A percentile compares a stretch with the other conserved stretches of the same genome.
These are phyloP conservation scores for Paecilomyces fulvus DNA, from an alignment of 2,329 filamentous ascomycete genomes.

Conservation along the genomic window DNA sequence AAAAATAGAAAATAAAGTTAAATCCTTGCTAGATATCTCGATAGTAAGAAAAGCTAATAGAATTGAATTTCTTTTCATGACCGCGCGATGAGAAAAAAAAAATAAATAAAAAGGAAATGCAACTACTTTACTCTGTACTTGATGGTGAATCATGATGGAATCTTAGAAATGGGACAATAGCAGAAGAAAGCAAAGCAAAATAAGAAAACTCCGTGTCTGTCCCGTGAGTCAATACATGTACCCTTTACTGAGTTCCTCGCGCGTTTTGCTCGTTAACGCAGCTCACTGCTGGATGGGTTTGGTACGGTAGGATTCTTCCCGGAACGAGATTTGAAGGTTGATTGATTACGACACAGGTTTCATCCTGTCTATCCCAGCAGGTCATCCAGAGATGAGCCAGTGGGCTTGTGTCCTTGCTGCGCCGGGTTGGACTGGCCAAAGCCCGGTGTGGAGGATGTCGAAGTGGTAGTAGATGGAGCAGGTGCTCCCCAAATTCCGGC, in stretches of 20 bases:
- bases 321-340: not conserved
- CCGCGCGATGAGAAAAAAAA: not conserved
- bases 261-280: not conserved
- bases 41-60: not conserved
- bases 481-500: conserved; percentile 87
- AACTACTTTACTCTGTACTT: not conserved
- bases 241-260: not conserved
- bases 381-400: conserved; percentile 33
- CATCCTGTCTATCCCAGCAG: conserved; percentile 25
- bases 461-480: conserved; percentile 45
- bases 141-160: not conserved
- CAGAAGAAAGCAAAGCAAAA: conserved; percentile 2
- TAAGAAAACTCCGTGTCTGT: not conserved
- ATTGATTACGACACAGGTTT: not conserved
- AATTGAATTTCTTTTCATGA: not conserved
- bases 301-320: not conserved
- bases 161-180: not conserved
- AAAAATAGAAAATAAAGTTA: not conserved
- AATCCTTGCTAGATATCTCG: not conserved
- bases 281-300: not conserved
- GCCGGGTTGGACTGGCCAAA: conserved; percentile 11
- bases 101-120: not conserved
- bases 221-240: not conserved
- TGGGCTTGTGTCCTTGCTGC: conserved; percentile 23
- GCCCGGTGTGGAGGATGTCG: conserved; percentile 36